Evolutionary conservation across 2,329 filamentous ascomycete genomes (phyloP).

Genomic region (Cladosporium halotolerans): DNA sequence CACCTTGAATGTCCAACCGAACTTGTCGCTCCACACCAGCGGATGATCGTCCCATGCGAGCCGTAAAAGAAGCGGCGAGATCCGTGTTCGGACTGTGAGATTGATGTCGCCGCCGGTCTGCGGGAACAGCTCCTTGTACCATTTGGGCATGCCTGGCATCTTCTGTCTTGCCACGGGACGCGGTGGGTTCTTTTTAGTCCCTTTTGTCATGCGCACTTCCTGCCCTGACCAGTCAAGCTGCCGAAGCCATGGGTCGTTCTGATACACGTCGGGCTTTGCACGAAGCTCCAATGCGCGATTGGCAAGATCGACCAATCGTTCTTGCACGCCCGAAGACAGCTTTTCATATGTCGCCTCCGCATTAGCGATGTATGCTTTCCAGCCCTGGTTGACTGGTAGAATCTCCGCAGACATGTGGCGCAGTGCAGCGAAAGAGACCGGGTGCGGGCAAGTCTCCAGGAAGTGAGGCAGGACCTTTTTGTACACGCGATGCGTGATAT

Average conservation of each 20-base stretch:
- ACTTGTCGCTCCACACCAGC: conserved; percentile 84
- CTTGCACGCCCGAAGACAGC: conserved; percentile 69
- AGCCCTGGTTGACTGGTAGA: conserved; percentile 78
- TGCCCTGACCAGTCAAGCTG: conserved; percentile 96
- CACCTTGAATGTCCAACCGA: conserved; percentile 89
- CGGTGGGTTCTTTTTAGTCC: conserved; percentile 75
- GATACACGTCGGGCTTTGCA: conserved; percentile 60
- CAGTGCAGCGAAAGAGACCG: conserved; percentile 91
- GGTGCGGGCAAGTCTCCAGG: conserved; percentile 83
- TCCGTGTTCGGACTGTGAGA: conserved; percentile 77
- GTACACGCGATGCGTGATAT: conserved; percentile 89
- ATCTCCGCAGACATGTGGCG: conserved; percentile 92
- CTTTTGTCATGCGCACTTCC: conserved; percentile 84
- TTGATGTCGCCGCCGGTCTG: conserved; percentile 63
- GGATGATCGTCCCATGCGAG: conserved; percentile 86
- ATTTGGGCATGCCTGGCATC: conserved; percentile 86
- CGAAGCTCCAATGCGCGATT: conserved; percentile 73
- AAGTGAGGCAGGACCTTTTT: conserved; percentile 89
- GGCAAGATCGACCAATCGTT: conserved; percentile 66
- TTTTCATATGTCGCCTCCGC: conserved; percentile 79
- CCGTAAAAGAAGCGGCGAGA: conserved; percentile 77
- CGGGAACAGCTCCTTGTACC: conserved; percentile 87
- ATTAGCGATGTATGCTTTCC: conserved; percentile 77
- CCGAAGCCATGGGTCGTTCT: conserved; percentile 78
- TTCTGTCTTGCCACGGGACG: conserved; percentile 79